Evolutionary conservation across 441 rosid species (phyloP), one percentile per base, ranked within the genome.

Genomic region (Populus hybrid): DNA sequence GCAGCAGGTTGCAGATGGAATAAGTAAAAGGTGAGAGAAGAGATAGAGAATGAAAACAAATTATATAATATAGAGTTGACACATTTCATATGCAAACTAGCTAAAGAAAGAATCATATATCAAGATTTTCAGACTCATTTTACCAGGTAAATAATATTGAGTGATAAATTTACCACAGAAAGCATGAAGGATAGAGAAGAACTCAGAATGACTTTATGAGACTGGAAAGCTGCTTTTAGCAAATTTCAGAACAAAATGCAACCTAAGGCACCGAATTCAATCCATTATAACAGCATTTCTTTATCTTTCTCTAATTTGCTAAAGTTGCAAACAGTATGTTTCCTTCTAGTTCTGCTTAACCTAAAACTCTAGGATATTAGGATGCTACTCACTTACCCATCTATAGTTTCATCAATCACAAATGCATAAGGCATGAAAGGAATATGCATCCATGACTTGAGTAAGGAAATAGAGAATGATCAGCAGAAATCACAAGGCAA

Each of bases 1-100:
- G 88, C 79, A 84, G 79, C 56, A 84, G 68, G 78, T 82, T 69
- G 79, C 40, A 76, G 64, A 79, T 38, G 40, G 36, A 56, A 78
- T 67, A 74, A 73, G 71, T 26, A 45, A 45, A 75, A 64, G 20
- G 50, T 33, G 53, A 35, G 26, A 68, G 23, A 29, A 29, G 4
- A 33, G 61, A 53, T 20, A n/a, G 65, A 61, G 66, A 21, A 66
- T 21, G 1, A 31, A 68, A 28, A 31, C 18, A 2, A 68, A 29
- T 28, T 18, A 28, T 18, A 68, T 9, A 33, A 42, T 45, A 14
- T 45, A 45, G 16, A 45, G 56, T 45, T 12, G 18, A 45, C 56
- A 45, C 16, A 45, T 14, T 45, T 45, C 18, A 14, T 45, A 14
- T 1, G 20, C 56, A 45, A 45, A 14, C 5, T 4, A 45, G 56